Percentiles rank a stretch among this genome's conserved stretches.
Evolutionary conservation across 2,329 filamentous ascomycete species (phyloP).

Genomic region (Exophiala dermatitidis): DNA sequence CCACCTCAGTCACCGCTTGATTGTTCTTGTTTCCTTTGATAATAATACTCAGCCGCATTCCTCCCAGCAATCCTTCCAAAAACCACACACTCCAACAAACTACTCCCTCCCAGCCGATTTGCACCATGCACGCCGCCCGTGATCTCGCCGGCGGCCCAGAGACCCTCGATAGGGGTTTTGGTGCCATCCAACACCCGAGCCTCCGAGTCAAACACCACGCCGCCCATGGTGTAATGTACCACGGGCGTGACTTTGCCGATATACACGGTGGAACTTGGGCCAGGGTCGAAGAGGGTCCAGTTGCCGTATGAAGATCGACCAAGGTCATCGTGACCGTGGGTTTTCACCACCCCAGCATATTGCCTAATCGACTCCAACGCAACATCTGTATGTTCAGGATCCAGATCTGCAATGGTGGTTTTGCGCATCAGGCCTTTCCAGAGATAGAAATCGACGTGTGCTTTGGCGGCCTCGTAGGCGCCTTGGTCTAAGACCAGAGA

Average conservation of each 20-base stretch:
- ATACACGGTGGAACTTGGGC: conserved; percentile 49
- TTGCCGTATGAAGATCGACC: conserved; percentile 48
- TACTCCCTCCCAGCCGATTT: conserved; percentile 56
- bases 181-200: conserved; percentile 45
- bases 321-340: conserved; percentile 39
- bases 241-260: conserved; percentile 57
- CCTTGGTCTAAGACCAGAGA: conserved; percentile 55
- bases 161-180: conserved; percentile 44
- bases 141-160: conserved; percentile 59
- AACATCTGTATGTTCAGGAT: conserved; percentile 32
- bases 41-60: conserved; percentile 35
- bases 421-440: conserved; percentile 56
- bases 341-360: conserved; percentile 44
- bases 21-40: too few species aligned
- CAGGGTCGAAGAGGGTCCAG: conserved; percentile 47
- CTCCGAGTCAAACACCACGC: conserved; percentile 50
- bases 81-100: conserved; percentile 56
- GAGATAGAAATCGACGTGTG: conserved; percentile 56
- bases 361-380: conserved; percentile 42
- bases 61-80: conserved; percentile 54
- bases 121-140: conserved; percentile 59
- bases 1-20: too few species aligned
- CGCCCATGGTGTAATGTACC: conserved; percentile 62
- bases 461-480: conserved; percentile 45
- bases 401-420: conserved; percentile 44